Evolutionary conservation across 139 green algal species (phyloP).

Genomic region (Trebouxia sp.): DNA sequence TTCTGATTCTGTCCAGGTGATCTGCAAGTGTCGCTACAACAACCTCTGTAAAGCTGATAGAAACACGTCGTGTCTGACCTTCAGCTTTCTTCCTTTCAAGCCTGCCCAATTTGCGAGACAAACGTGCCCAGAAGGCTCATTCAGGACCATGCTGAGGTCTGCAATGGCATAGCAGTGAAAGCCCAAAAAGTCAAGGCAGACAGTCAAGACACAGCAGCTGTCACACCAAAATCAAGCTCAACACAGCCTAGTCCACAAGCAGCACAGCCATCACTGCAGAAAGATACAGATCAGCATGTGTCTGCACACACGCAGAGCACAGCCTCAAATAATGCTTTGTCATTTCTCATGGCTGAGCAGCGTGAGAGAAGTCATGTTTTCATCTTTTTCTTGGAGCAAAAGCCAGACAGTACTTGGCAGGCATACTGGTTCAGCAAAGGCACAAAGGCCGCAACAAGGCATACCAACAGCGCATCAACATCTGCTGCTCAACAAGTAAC

Average conservation of each 20-base stretch:
- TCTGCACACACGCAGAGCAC: slow-evolving; percentile 8
- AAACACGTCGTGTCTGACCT: background rate
- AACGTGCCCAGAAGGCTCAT: background rate
- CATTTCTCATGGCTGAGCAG: slow-evolving; percentile 27
- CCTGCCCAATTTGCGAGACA: background rate
- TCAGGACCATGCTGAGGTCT: background rate
- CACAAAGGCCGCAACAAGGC: background rate
- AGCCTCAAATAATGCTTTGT: slow-evolving; percentile 18
- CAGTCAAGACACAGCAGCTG: background rate
- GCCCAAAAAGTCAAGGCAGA: background rate
- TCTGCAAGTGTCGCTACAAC: background rate
- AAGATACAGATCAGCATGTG: background rate
- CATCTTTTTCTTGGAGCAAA: slow-evolving; percentile 33
- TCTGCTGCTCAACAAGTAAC: background rate
- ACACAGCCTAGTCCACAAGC: too few relatives aligned
- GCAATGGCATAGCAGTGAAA: background rate
- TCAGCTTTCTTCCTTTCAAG: background rate
- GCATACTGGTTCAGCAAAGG: slow-evolving; percentile 10
- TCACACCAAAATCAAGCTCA: background rate
- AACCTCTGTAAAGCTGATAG: background rate
- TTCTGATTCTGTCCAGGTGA: background rate
- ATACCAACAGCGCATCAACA: background rate
- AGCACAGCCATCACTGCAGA: background rate
- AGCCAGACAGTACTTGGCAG: background rate
- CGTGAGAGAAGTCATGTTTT: slow-evolving; percentile 13